Evolutionary conservation across 2,329 filamentous ascomycete genomes (phyloP).

Genomic region (Dendryphion nanum): DNA sequence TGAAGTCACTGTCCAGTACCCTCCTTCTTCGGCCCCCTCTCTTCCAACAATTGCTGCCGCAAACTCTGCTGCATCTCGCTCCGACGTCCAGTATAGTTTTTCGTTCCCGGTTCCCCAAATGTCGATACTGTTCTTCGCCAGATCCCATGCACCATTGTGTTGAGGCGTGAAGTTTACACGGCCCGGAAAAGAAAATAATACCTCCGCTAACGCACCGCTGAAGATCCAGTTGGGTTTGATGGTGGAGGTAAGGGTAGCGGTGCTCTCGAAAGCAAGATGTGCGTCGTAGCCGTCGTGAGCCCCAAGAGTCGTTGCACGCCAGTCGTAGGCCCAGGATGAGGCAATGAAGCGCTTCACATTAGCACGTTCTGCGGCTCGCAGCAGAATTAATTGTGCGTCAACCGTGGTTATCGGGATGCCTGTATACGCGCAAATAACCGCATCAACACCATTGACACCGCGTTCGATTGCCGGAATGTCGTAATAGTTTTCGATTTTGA

Average conservation of each 20-base stretch:
- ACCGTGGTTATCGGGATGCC: background rate
- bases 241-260: background rate
- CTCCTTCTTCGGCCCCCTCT: background rate
- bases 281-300: background rate
- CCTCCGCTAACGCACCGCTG: background rate
- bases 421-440: background rate
- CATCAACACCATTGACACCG: background rate
- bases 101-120: constrained; percentile 7
- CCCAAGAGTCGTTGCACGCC: background rate
- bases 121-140: constrained; percentile 3
- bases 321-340: background rate
- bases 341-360: background rate
- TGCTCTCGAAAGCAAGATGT: background rate
- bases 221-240: background rate
- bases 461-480: background rate
- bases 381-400: background rate
- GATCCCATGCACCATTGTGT: constrained; percentile 2
- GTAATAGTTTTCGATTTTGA: background rate
- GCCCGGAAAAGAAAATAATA: background rate
- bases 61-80: constrained; percentile 7
- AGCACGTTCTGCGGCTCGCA: background rate
- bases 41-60: constrained; percentile 2
- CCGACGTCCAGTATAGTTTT: constrained; percentile 7
- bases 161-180: background rate
- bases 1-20: background rate